phyloP scores from a whole-genome alignment of 2,329 filamentous ascomycete species.

The Hortaea sp. region DNA sequence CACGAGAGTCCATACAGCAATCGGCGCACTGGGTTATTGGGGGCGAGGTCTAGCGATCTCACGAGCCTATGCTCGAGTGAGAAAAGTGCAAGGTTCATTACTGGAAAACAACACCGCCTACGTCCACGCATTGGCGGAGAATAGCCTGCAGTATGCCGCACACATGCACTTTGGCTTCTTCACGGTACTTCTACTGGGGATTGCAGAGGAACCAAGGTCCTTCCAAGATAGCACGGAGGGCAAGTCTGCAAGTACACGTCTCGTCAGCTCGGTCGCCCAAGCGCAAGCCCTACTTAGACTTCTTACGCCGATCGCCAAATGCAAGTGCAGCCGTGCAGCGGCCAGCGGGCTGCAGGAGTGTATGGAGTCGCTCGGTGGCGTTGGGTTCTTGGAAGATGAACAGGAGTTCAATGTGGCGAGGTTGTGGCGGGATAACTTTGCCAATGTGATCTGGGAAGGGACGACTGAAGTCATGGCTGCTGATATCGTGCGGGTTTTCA shows the following conservation, averaged over 20 bases:
- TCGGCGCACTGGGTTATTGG: conserved; percentile 10
- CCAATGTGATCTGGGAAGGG: conserved; percentile 8
- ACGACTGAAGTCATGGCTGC: conserved; percentile 8
- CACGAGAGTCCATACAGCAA: conserved; percentile 8
- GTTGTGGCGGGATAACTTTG: conserved; percentile 6
- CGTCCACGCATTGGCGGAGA: conserved; percentile 6
- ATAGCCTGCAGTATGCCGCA: conserved; percentile 7
- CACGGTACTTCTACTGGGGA: conserved; percentile 9
- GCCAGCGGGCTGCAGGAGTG: conserved; percentile 10
- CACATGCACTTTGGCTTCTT: conserved; percentile 11
- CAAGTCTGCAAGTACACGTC: background rate
- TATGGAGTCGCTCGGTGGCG: conserved; percentile 8
- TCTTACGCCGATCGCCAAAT: conserved; percentile 12
- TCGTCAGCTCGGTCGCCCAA: conserved; percentile 4
- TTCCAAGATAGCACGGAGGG: conserved; percentile 3
- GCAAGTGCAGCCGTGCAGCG: conserved; percentile 7
- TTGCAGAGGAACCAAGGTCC: conserved; percentile 2
- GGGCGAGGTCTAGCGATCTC: conserved; percentile 11
- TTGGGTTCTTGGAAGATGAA: conserved; percentile 10
- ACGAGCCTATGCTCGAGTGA: conserved; percentile 7
- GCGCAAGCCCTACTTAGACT: conserved; percentile 9
- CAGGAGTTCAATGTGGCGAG: conserved; percentile 8
- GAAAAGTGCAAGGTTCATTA: conserved; percentile 6
- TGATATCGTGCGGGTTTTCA: conserved; percentile 5
- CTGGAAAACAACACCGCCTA: conserved; percentile 10